Evolutionary conservation across 371 early-diverging fungal genomes (phyloP), one percentile per base, ranked within the genome.

Genomic region (Mortierella sp.): DNA sequence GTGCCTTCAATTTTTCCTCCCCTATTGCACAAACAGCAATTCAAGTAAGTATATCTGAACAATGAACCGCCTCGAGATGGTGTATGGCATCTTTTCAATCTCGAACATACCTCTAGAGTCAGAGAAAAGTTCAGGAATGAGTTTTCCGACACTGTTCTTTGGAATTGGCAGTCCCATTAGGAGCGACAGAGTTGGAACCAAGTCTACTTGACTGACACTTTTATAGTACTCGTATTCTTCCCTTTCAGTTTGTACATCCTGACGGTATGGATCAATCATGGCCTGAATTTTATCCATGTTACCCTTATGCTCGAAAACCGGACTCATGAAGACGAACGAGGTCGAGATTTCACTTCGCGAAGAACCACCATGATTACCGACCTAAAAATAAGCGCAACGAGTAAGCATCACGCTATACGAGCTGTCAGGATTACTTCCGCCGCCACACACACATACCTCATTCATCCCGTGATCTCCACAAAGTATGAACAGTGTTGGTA

Each of bases 401-500:
- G 19, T 33, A 22, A 43, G 10, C 7, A 13, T 8, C 4, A 11
- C 28, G 19, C 15, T 57, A 47, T 47, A 47, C 4, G 19, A 47
- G 10, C 11, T 47, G 16, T 47, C 13, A 47, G 11, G 19, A 16
- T 43, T 43, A 13, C 45, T 43, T 2, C 16, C 4, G 28, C 53
- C 3, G 16, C 19, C 16, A 43, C 10, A 13, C 10, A 13, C n/a
- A 22, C 52, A 38, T 65, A 96, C 92, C 72, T 95, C 92, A 80
- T 97, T 99, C 96, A 99, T 98, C 1, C 99, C 99, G 84, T 99
- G 99, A 86, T 99, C 99, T 43, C 99, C 99, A 65, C 97, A 91
- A 13, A 99, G 85, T n/a, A 99, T 90, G 58, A 99, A 88, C 36
- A 98, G 81, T 1, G 99, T 97, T 0, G 92, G 90, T 68, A 87